A percentile compares a stretch with the other conserved stretches of the same genome.
phyloP scores from a whole-genome alignment of 768 basidiomycete genomes.

The Hortiboletus flavorubellus region DNA sequence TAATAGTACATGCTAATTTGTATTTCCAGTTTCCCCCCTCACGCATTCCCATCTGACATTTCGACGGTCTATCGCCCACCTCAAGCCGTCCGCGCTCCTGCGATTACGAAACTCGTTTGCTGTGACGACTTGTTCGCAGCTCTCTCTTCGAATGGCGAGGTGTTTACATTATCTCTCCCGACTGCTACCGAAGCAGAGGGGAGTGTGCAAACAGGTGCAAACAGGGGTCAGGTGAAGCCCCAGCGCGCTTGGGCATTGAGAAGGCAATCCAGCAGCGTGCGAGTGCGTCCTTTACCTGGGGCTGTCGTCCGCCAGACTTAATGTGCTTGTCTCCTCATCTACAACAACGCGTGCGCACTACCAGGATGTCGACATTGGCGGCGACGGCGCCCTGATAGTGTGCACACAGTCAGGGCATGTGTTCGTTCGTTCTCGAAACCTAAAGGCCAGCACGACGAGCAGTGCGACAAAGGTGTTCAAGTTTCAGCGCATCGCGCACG shows the following conservation, averaged over 20 bases:
- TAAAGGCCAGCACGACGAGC: conserved; percentile 23
- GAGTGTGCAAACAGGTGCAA: conserved; percentile 12
- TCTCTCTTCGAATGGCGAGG: conserved; percentile 82
- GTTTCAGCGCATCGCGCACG: conserved; percentile 73
- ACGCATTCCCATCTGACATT: conserved; percentile 74
- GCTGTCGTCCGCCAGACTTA: neutral
- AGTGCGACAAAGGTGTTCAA: conserved; percentile 53
- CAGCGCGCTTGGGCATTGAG: conserved; percentile 89
- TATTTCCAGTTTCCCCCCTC: conserved; percentile 61
- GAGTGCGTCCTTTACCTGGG: conserved; percentile 38
- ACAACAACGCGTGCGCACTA: neutral
- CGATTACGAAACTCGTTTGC: conserved; percentile 74
- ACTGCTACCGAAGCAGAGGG: conserved; percentile 31
- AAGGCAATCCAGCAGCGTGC: conserved; percentile 82
- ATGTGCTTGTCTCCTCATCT: neutral
- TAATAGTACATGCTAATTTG: neutral
- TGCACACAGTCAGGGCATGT: conserved; percentile 96
- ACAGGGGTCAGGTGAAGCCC: conserved; percentile 52
- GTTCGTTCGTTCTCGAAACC: conserved; percentile 70
- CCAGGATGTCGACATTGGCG: conserved; percentile 85
- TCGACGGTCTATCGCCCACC: conserved; percentile 73
- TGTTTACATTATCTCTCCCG: conserved; percentile 72
- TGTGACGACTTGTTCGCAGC: conserved; percentile 83
- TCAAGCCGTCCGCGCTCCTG: conserved; percentile 63
- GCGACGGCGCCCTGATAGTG: conserved; percentile 84